Conservation (phyloP, 2,329 filamentous ascomycete genomes). For the Neospermospora avenae region DNA sequence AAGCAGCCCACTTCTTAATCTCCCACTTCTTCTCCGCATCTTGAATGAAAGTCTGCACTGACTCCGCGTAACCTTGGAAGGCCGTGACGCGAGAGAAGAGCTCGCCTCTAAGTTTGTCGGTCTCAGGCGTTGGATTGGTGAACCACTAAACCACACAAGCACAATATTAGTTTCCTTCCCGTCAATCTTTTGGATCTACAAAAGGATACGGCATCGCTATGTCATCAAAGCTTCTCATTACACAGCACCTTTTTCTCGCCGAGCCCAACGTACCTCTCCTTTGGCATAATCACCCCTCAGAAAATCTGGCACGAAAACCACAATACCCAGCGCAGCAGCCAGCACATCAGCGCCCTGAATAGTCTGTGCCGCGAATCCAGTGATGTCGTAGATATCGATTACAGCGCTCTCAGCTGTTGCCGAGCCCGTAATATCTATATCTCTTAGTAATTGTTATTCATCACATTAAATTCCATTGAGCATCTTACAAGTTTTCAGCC, state of each 20-base stretch:
- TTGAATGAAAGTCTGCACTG: slow-evolving; percentile 32
- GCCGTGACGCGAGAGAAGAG: slow-evolving; percentile 12
- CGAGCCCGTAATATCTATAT: slow-evolving; percentile 43
- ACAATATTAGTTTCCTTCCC: no score
- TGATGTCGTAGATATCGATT: slow-evolving; percentile 59
- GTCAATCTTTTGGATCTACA: no score
- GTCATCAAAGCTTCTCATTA: no score
- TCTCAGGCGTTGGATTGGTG: slow-evolving; percentile 50
- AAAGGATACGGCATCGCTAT: no score
- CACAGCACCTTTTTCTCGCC: no score
- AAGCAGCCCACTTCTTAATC: slow-evolving; percentile 43
- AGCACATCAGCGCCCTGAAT: slow-evolving; percentile 67
- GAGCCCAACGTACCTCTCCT: slow-evolving; percentile 36
- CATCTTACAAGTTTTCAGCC: slow-evolving; percentile 20
- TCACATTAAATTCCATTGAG: neutral
- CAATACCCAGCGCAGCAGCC: slow-evolving; percentile 47
- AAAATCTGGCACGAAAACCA: slow-evolving; percentile 87
- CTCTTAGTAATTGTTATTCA: neutral
- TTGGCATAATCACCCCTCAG: slow-evolving; percentile 60
- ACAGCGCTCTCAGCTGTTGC: slow-evolving; percentile 51
- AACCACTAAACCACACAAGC: slow-evolving; percentile 42
- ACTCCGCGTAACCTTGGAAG: neutral
- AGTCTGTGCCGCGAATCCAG: slow-evolving; percentile 66
- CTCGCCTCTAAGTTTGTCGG: slow-evolving; percentile 46
- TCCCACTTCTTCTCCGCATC: slow-evolving; percentile 45